These are phyloP conservation scores for Helicostylum pulchrum DNA, from an alignment of 192 early-diverging fungal species.

Conservation along the genomic window DNA sequence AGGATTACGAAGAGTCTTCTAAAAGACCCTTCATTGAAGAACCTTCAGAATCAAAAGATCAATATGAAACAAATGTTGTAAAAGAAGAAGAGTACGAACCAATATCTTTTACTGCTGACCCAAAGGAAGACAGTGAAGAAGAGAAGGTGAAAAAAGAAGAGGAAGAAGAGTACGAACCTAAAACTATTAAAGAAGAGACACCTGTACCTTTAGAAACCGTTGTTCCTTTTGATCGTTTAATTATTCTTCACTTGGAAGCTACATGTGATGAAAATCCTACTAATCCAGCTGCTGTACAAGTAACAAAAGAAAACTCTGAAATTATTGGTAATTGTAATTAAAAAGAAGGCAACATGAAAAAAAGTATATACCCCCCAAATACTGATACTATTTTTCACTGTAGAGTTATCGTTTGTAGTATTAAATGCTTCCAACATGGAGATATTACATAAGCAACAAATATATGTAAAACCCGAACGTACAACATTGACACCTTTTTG, in stretches of 20 bases:
- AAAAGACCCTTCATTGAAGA: too few species aligned
- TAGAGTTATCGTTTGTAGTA: conserved; percentile 53
- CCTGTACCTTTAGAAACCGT: conserved; percentile 14
- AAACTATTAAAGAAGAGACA: background rate
- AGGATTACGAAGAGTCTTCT: too few species aligned
- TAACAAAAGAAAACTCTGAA: conserved; percentile 55
- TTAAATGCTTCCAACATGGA: conserved; percentile 43
- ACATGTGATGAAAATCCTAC: conserved; percentile 71
- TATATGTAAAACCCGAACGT: conserved; percentile 47
- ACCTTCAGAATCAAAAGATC: too few species aligned
- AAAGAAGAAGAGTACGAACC: too few species aligned
- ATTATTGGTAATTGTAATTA: conserved; percentile 38
- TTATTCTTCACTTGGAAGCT: conserved; percentile 65
- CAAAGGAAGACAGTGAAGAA: too few species aligned
- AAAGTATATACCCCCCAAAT: background rate
- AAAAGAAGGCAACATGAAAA: background rate
- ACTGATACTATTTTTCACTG: background rate
- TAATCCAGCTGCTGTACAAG: conserved; percentile 51
- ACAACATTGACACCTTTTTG: conserved; percentile 58
- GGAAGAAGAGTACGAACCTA: too few species aligned
- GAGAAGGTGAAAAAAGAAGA: too few species aligned
- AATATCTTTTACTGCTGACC: too few species aligned
- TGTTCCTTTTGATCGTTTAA: conserved; percentile 49
- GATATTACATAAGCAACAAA: conserved; percentile 43
- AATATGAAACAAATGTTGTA: too few species aligned